A percentile compares a stretch with the other conserved stretches of the same genome.
Evolutionary conservation across 1,284 basidiomycete species (phyloP).

Genomic region (Tilletia setariae): DNA sequence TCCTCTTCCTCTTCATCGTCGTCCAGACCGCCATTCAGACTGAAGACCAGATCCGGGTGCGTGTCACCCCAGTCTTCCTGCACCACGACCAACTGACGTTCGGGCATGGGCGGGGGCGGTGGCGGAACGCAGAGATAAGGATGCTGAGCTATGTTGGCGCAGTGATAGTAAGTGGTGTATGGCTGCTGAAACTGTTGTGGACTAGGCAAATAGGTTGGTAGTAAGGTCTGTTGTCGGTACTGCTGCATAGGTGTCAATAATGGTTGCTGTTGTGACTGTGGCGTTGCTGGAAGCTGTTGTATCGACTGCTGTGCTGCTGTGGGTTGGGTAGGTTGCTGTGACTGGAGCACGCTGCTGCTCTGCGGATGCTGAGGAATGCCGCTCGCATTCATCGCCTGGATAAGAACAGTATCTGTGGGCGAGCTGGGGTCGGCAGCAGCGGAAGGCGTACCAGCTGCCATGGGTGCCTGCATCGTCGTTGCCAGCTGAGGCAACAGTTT

Average conservation of each 20-base stretch:
- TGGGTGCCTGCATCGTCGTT: too few relatives aligned
- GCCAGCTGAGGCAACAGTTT: too few relatives aligned
- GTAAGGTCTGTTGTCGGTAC: not conserved
- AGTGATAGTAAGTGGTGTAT: too few relatives aligned
- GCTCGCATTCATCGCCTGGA: conserved; percentile 6
- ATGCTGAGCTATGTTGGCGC: too few relatives aligned
- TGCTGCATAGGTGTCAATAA: not conserved
- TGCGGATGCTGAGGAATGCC: not conserved
- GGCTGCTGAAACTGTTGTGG: not conserved
- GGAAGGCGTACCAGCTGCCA: too few relatives aligned
- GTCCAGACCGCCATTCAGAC: conserved; percentile 2
- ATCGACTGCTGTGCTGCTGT: too few relatives aligned
- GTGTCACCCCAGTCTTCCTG: conserved; percentile 11
- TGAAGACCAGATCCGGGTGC: conserved; percentile 4
- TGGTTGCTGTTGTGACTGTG: too few relatives aligned
- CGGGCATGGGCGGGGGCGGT: not conserved
- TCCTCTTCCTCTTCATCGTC: conserved; percentile 12
- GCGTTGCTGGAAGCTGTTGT: too few relatives aligned
- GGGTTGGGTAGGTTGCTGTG: too few relatives aligned
- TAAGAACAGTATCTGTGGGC: not conserved
- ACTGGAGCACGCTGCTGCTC: too few relatives aligned
- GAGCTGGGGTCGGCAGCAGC: too few relatives aligned
- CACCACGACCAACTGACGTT: conserved; percentile 2
- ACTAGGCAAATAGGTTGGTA: not conserved
- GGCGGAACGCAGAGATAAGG: too few relatives aligned